Conservation (phyloP, 2,329 filamentous ascomycete species). For the Cladosporium sp. region DNA sequence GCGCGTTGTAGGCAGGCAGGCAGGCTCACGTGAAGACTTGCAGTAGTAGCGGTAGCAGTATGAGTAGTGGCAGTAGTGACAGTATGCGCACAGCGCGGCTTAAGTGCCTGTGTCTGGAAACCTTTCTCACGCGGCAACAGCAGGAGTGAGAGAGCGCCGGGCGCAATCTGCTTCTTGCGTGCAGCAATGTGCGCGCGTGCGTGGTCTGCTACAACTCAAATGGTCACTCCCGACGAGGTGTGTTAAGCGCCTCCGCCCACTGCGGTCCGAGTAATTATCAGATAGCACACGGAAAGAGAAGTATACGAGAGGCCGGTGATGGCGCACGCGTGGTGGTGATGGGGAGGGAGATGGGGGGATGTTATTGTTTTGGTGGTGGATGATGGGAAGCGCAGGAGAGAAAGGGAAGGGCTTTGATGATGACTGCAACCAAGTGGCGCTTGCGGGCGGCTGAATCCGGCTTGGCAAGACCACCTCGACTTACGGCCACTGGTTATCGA, state of each 20-base stretch:
- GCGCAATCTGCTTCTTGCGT: slow-evolving; percentile 11
- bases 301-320: slow-evolving; percentile 3
- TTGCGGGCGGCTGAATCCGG: neutral
- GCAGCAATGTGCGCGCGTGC: slow-evolving; percentile 3
- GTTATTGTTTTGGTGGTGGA: slow-evolving; percentile 1
- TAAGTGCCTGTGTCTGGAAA: slow-evolving; percentile 12
- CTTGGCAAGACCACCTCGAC: neutral
- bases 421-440: neutral
- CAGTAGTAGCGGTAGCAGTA: neutral
- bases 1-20: neutral
- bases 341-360: slow-evolving; percentile 6
- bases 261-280: slow-evolving; percentile 8
- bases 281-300: slow-evolving; percentile 3
- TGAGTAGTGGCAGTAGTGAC: slow-evolving; percentile 1
- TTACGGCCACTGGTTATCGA: too few relatives aligned
- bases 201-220: slow-evolving; percentile 11
- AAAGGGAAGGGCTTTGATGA: neutral
- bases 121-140: slow-evolving; percentile 5
- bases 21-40: slow-evolving; percentile 13
- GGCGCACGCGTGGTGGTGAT: slow-evolving; percentile 9
- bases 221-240: neutral
- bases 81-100: slow-evolving; percentile 12
- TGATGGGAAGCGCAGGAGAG: neutral
- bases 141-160: slow-evolving; percentile 1
- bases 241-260: slow-evolving; percentile 3